These are phyloP conservation scores for Phytophthora pinifolia DNA, from an alignment of 352 stramenopile genomes.

Conservation along the genomic window DNA sequence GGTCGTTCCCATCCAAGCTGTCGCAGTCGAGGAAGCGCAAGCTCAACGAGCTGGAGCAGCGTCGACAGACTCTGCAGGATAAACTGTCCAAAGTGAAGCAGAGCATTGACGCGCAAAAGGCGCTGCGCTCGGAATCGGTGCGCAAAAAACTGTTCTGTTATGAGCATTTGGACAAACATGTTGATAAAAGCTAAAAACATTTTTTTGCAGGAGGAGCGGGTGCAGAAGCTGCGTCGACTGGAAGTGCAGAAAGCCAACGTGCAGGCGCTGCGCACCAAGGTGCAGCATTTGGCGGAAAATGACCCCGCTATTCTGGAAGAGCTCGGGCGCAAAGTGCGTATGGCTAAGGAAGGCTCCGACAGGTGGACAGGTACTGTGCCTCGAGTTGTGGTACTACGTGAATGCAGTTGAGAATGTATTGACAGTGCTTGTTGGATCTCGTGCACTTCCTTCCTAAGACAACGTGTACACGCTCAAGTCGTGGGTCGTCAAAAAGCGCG, in stretches of 20 bases:
- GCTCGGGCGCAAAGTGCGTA: slow-evolving; percentile 56
- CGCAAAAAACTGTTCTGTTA: background rate
- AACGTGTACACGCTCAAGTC: slow-evolving; percentile 84
- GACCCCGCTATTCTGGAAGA: slow-evolving; percentile 67
- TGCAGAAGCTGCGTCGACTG: slow-evolving; percentile 57
- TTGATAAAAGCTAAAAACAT: too few relatives aligned
- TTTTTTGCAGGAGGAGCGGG: slow-evolving; percentile 60
- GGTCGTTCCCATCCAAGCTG: slow-evolving; percentile 85
- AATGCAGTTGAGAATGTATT: background rate
- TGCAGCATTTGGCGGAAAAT: slow-evolving; percentile 73
- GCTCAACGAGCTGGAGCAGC: slow-evolving; percentile 62
- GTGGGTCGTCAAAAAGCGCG: slow-evolving; percentile 81
- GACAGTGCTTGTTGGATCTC: background rate
- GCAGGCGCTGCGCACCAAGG: slow-evolving; percentile 46
- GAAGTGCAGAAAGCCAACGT: slow-evolving; percentile 52
- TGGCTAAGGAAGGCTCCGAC: slow-evolving; percentile 72
- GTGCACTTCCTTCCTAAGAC: slow-evolving; percentile 32
- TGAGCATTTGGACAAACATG: background rate
- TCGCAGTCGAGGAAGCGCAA: slow-evolving; percentile 82
- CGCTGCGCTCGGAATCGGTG: slow-evolving; percentile 61
- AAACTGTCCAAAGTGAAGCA: slow-evolving; percentile 55
- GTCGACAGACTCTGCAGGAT: slow-evolving; percentile 32
- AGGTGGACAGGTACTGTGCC: slow-evolving; percentile 63
- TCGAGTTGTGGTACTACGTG: too few relatives aligned
- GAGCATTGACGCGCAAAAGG: slow-evolving; percentile 51